Conservation (phyloP, 768 basidiomycete genomes). For the Chalciporus sphaerocephalus region DNA sequence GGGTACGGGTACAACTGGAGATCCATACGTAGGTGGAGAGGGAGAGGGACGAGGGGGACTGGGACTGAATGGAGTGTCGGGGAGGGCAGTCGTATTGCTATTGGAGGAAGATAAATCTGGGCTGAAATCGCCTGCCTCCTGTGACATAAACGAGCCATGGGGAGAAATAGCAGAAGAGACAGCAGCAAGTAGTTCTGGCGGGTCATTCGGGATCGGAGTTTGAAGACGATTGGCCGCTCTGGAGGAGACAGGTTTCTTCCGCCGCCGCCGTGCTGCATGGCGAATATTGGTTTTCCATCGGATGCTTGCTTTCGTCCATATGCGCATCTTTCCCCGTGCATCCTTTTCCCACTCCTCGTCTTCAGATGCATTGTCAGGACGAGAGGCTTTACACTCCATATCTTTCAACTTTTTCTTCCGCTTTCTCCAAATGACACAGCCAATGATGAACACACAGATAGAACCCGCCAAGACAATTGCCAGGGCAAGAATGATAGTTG, state of each 20-base stretch:
- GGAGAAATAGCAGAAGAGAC: conserved; percentile 20
- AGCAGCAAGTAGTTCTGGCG: conserved; percentile 5
- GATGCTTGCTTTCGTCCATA: conserved; percentile 62
- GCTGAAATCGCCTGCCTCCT: conserved; percentile 4
- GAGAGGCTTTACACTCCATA: conserved; percentile 44
- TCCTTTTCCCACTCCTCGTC: conserved; percentile 42
- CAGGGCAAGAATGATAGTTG: conserved; percentile 49
- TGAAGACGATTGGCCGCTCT: conserved; percentile 8
- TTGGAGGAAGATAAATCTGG: neutral
- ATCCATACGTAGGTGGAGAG: conserved; percentile 46
- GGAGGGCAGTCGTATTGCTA: neutral
- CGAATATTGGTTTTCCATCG: conserved; percentile 66
- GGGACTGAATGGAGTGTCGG: neutral
- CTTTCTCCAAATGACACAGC: conserved; percentile 57
- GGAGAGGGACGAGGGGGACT: conserved; percentile 20
- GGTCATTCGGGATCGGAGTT: conserved; percentile 18
- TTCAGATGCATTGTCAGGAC: conserved; percentile 24
- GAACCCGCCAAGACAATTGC: conserved; percentile 59
- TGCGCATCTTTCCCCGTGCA: conserved; percentile 46
- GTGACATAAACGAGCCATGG: conserved; percentile 26
- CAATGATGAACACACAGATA: conserved; percentile 58
- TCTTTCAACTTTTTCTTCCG: conserved; percentile 41
- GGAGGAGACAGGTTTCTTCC: conserved; percentile 17
- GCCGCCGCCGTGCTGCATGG: conserved; percentile 56
- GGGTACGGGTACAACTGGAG: conserved; percentile 18